These are phyloP conservation scores for Pythium folliculosum DNA, from an alignment of 352 stramenopile species.

Conservation along the genomic window DNA sequence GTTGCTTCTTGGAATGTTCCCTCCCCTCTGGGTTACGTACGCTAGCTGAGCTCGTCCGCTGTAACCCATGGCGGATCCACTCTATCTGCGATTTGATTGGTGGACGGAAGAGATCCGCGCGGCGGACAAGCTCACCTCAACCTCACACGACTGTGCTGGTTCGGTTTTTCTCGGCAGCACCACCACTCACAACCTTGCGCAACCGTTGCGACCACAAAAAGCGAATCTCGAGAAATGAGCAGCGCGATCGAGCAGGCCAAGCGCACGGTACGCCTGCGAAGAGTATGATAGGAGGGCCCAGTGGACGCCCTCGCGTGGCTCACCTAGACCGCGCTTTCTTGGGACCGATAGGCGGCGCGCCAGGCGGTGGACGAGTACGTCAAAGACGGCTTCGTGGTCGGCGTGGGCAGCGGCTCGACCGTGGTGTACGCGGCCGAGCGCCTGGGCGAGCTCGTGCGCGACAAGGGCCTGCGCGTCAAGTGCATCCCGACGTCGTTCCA, in stretches of 20 bases:
- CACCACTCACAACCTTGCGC: constrained; percentile 12
- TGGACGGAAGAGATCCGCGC: not conserved
- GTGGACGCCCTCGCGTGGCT: not conserved
- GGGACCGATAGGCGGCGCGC: constrained; percentile 56
- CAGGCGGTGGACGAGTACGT: constrained; percentile 93
- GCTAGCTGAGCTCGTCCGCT: constrained; percentile 8
- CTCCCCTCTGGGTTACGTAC: not conserved
- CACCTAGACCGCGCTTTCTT: constrained; percentile 8
- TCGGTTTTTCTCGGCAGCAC: constrained; percentile 1
- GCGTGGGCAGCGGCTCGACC: constrained; percentile 97
- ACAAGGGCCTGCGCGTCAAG: constrained; percentile 93
- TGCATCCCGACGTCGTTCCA: constrained; percentile 98
- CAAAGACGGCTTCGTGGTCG: constrained; percentile 94
- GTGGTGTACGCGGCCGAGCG: constrained; percentile 98
- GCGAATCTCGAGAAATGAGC: constrained; percentile 27
- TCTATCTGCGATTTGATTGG: constrained; percentile 16
- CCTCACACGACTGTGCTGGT: not conserved
- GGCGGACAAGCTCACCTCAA: not conserved
- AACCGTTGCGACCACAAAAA: not conserved
- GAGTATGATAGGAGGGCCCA: not conserved
- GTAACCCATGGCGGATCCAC: constrained; percentile 23
- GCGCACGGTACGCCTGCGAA: constrained; percentile 46
- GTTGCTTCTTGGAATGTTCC: not conserved
- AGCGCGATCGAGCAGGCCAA: constrained; percentile 75
- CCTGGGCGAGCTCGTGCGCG: constrained; percentile 93